These are phyloP conservation scores for Hypoxylon sp. DNA, from an alignment of 2,329 filamentous ascomycete genomes.

Conservation along the genomic window DNA sequence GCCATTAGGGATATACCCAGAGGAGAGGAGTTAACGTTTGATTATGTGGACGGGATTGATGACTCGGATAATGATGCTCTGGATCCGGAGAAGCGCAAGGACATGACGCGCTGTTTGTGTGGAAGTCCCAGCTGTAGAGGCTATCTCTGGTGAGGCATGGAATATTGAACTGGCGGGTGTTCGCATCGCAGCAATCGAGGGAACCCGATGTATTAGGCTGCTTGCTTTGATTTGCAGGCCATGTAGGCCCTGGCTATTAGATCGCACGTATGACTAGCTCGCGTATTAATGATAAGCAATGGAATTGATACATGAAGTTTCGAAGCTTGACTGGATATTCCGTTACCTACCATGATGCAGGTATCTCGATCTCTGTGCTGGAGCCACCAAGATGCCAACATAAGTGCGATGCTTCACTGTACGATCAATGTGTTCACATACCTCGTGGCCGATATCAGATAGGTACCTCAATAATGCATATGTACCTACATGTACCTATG, in stretches of 20 bases:
- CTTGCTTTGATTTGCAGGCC: neutral
- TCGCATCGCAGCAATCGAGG: slow-evolving; percentile 10
- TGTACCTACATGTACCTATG: too few relatives aligned
- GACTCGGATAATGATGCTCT: slow-evolving; percentile 62
- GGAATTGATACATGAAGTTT: neutral
- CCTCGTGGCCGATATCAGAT: too few relatives aligned
- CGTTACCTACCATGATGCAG: neutral
- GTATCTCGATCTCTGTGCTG: too few relatives aligned
- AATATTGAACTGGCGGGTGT: neutral
- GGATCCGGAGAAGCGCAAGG: slow-evolving; percentile 60
- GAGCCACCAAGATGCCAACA: neutral
- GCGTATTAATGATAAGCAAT: neutral
- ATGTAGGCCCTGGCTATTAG: neutral
- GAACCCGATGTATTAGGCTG: neutral
- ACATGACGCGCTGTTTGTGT: slow-evolving; percentile 72
- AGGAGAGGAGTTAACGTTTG: slow-evolving; percentile 80
- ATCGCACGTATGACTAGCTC: neutral
- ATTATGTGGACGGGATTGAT: slow-evolving; percentile 77
- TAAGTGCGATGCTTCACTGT: too few relatives aligned
- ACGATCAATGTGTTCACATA: too few relatives aligned
- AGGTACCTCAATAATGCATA: too few relatives aligned
- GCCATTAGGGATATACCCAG: slow-evolving; percentile 73
- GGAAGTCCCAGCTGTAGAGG: slow-evolving; percentile 74
- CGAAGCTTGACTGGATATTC: neutral
- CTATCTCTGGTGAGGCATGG: slow-evolving; percentile 69